Evolutionary conservation across 192 early-diverging fungal genomes (phyloP).

Genomic region (Polychytrium aggregatum): DNA sequence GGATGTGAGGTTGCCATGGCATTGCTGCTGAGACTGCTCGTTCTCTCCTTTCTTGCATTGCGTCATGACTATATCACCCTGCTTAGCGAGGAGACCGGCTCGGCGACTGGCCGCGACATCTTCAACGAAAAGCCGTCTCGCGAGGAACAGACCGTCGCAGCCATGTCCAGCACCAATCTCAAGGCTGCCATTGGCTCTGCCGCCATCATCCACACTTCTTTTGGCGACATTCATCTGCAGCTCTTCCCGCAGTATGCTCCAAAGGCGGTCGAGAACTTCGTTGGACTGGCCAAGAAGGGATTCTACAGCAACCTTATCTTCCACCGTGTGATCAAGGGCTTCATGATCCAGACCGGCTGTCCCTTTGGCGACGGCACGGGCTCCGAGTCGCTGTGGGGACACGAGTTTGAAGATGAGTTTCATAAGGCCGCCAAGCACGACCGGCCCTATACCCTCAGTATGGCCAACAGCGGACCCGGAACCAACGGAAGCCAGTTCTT

Average conservation of each 20-base stretch:
- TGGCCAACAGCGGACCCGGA: conserved; percentile 81
- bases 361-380: conserved; percentile 84
- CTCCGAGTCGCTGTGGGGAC: conserved; percentile 84
- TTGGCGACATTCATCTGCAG: conserved; percentile 82
- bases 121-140: conserved; percentile 96
- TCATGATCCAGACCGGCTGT: conserved; percentile 87
- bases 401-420: conserved; percentile 92
- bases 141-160: conserved; percentile 89
- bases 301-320: conserved; percentile 92
- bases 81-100: too few species aligned
- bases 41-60: too few species aligned
- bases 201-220: conserved; percentile 78
- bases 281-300: conserved; percentile 66
- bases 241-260: conserved; percentile 85
- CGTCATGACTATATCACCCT: too few species aligned
- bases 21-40: too few species aligned
- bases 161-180: conserved; percentile 18
- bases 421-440: conserved; percentile 66
- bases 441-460: conserved; percentile 80
- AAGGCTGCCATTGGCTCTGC: conserved; percentile 52
- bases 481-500: conserved; percentile 96
- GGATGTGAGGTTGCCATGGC: too few species aligned
- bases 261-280: conserved; percentile 93
- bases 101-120: conserved; percentile 57
- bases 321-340: conserved; percentile 92